Evolutionary conservation across 495 filamentous ascomycete species (phyloP).

Genomic region (Durotheca rogersii): DNA sequence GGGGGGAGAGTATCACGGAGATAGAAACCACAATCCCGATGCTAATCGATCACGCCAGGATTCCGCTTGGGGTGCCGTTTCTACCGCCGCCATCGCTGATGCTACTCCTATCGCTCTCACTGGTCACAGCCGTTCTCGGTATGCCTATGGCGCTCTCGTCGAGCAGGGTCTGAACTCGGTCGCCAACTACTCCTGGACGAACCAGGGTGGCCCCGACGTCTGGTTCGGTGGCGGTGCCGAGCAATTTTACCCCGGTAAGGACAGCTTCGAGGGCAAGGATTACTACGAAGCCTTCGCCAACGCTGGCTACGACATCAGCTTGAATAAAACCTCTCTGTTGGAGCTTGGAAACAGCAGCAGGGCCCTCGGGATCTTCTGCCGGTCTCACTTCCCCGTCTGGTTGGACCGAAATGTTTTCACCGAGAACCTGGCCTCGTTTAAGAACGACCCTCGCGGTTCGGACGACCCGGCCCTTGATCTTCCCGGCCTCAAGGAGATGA

Average conservation of each 20-base stretch:
- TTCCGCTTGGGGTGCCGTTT: constrained; percentile 55
- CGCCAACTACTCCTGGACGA: constrained; percentile 67
- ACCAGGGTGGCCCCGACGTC: constrained; percentile 65
- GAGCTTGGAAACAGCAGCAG: constrained; percentile 52
- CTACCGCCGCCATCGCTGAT: constrained; percentile 69
- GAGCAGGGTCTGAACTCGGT: constrained; percentile 59
- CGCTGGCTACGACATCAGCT: constrained; percentile 62
- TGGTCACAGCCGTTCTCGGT: constrained; percentile 64
- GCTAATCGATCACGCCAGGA: constrained; percentile 30
- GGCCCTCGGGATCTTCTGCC: constrained; percentile 69
- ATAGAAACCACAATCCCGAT: no score
- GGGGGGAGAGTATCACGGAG: no score
- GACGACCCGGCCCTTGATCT: constrained; percentile 60
- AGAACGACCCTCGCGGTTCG: constrained; percentile 62
- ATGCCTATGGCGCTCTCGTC: constrained; percentile 62
- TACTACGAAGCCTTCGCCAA: constrained; percentile 67
- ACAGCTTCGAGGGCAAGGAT: constrained; percentile 57
- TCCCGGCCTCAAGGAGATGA: constrained; percentile 79
- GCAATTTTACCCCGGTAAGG: constrained; percentile 61
- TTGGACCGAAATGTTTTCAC: constrained; percentile 71
- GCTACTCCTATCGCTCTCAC: constrained; percentile 70
- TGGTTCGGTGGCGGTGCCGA: constrained; percentile 74
- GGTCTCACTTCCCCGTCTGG: constrained; percentile 67
- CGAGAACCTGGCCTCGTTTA: constrained; percentile 57
- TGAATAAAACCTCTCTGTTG: constrained; percentile 65